These are phyloP conservation scores for Groenewaldozyma auringiensis DNA, from an alignment of 1,139 yeast species.

Conservation along the genomic window DNA sequence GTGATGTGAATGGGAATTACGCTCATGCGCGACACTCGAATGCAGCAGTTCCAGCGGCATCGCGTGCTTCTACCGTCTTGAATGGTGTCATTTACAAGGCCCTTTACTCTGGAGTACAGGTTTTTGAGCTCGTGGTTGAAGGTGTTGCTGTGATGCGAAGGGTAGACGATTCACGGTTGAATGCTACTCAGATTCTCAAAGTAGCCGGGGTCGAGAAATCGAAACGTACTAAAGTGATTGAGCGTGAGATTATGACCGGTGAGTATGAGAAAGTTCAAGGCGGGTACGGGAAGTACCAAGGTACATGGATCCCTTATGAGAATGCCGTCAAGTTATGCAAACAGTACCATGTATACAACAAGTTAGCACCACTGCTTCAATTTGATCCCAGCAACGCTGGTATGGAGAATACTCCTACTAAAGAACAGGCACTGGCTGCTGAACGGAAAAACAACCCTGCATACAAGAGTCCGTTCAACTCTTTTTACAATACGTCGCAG, in stretches of 20 bases:
- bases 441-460: slow-evolving; percentile 25
- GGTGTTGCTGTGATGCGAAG: slow-evolving; percentile 84
- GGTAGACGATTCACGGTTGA: slow-evolving; percentile 70
- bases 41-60: not conserved
- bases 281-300: slow-evolving; percentile 95
- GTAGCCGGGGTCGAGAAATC: slow-evolving; percentile 95
- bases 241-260: slow-evolving; percentile 83
- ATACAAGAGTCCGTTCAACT: slow-evolving; percentile 6
- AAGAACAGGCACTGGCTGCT: slow-evolving; percentile 39
- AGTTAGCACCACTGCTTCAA: slow-evolving; percentile 53
- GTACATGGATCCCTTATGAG: slow-evolving; percentile 75
- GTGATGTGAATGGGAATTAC: not conserved
- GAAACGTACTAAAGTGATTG: slow-evolving; percentile 82
- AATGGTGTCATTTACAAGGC: slow-evolving; percentile 14
- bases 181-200: slow-evolving; percentile 92
- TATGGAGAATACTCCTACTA: slow-evolving; percentile 54
- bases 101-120: slow-evolving; percentile 41
- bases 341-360: slow-evolving; percentile 56
- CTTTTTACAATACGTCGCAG: slow-evolving; percentile 4
- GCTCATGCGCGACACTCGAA: not conserved
- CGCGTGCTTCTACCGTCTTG: slow-evolving; percentile 7
- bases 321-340: slow-evolving; percentile 55
- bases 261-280: slow-evolving; percentile 92
- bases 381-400: slow-evolving; percentile 50
- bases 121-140: slow-evolving; percentile 70